A percentile compares a stretch with the other conserved stretches of the same genome.
These are phyloP conservation scores for Groenewaldozyma tartarivorans DNA, from an alignment of 805 yeast genomes.

Conservation along the genomic window DNA sequence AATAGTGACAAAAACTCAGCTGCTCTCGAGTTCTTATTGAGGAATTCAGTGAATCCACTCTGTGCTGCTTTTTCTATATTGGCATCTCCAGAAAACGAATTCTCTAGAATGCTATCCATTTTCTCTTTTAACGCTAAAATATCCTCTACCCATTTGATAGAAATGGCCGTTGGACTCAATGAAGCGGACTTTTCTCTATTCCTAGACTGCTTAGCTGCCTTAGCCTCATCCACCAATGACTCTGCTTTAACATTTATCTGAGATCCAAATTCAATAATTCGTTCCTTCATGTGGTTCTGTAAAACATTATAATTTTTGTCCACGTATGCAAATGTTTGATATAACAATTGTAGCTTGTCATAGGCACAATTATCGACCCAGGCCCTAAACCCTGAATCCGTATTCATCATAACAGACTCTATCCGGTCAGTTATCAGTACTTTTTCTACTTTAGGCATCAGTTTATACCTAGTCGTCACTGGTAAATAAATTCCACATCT, in stretches of 20 bases:
- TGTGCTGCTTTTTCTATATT: conserved; percentile 47
- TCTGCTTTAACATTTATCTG: conserved; percentile 24
- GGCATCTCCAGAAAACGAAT: conserved; percentile 41
- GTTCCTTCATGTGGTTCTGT: conserved; percentile 36
- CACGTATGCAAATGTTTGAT: conserved; percentile 42
- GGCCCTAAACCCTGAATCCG: conserved; percentile 45
- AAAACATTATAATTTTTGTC: conserved; percentile 44
- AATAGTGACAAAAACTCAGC: conserved; percentile 50
- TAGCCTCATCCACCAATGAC: conserved; percentile 12
- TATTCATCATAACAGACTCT: conserved; percentile 42
- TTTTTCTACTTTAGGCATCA: conserved; percentile 47
- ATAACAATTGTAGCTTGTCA: conserved; percentile 38
- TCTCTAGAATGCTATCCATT: conserved; percentile 38
- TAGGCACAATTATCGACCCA: conserved; percentile 45
- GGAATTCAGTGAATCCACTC: conserved; percentile 49
- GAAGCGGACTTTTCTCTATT: conserved; percentile 8
- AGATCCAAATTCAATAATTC: conserved; percentile 40
- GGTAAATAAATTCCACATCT: conserved; percentile 49
- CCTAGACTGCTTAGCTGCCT: conserved; percentile 7
- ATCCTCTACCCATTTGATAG: conserved; percentile 58
- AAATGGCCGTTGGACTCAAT: conserved; percentile 36
- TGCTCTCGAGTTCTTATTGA: conserved; percentile 40
- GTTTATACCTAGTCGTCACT: conserved; percentile 41
- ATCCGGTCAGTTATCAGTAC: conserved; percentile 49
- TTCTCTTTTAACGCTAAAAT: conserved; percentile 44